Conservation (phyloP, 2,329 filamentous ascomycete species). For the Colletotrichum sidae region DNA sequence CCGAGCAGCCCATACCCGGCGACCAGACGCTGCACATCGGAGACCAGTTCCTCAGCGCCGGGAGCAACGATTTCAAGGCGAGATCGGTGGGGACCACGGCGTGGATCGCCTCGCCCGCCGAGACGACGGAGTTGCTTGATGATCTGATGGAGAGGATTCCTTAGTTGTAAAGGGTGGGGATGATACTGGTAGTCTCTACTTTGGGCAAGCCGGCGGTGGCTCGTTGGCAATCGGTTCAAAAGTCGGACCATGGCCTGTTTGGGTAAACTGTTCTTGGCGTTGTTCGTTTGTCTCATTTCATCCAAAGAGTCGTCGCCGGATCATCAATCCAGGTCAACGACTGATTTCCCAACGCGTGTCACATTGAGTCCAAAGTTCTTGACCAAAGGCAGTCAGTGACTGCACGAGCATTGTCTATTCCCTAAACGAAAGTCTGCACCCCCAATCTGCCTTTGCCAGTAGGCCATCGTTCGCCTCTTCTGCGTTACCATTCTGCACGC, state of each 20-base stretch:
- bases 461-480: too few relatives aligned
- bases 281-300: too few relatives aligned
- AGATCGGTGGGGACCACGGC: constrained; percentile 92
- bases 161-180: constrained; percentile 41
- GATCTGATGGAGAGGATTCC: constrained; percentile 73
- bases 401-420: constrained; percentile 6
- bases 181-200: background rate
- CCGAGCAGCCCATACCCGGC: constrained; percentile 69
- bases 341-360: background rate
- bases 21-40: constrained; percentile 92
- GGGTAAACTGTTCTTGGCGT: too few relatives aligned
- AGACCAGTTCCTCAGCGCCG: constrained; percentile 95
- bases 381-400: background rate
- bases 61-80: constrained; percentile 97
- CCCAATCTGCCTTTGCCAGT: background rate
- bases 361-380: background rate
- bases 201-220: too few relatives aligned
- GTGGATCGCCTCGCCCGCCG: constrained; percentile 93
- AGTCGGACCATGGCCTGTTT: too few relatives aligned
- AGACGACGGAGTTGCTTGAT: constrained; percentile 90
- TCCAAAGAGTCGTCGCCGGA: too few relatives aligned
- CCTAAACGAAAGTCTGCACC: background rate
- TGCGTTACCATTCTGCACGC: background rate
- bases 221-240: too few relatives aligned
- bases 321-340: background rate